Conservation (phyloP, 768 basidiomycete species). For the Auriscalpium microsporum region DNA sequence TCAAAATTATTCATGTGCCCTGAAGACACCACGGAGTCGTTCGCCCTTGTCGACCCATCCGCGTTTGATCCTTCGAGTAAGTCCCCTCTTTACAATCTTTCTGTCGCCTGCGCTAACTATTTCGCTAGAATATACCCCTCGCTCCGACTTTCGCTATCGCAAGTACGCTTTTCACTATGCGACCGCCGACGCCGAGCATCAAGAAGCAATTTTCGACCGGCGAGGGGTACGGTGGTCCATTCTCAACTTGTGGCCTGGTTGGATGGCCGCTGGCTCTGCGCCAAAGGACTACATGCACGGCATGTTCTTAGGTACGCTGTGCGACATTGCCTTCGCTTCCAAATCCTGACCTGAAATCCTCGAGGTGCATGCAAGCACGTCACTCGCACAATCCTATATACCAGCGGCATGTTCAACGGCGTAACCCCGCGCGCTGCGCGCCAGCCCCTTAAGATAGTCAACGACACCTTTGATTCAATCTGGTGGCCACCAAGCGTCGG, state of each 20-base stretch:
- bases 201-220: slow-evolving; percentile 12
- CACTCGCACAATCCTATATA: background rate
- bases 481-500: background rate
- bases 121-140: background rate
- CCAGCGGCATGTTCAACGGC: background rate
- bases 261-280: slow-evolving; percentile 5
- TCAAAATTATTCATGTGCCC: slow-evolving; percentile 8
- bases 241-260: slow-evolving; percentile 8
- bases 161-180: slow-evolving; percentile 15
- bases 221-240: slow-evolving; percentile 5
- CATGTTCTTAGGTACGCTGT: background rate
- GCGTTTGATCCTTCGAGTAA: background rate
- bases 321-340: background rate
- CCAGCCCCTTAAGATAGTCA: slow-evolving; percentile 2
- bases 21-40: slow-evolving; percentile 2
- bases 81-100: background rate
- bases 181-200: slow-evolving; percentile 1
- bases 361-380: background rate
- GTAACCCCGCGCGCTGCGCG: background rate
- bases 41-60: background rate
- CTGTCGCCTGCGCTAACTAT: background rate
- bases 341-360: background rate
- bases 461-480: slow-evolving; percentile 2
- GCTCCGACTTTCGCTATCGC: slow-evolving; percentile 8
- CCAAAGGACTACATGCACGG: slow-evolving; percentile 14